Conservation (phyloP, 805 yeast species). For the Wickerhamiella allomyrinae region DNA sequence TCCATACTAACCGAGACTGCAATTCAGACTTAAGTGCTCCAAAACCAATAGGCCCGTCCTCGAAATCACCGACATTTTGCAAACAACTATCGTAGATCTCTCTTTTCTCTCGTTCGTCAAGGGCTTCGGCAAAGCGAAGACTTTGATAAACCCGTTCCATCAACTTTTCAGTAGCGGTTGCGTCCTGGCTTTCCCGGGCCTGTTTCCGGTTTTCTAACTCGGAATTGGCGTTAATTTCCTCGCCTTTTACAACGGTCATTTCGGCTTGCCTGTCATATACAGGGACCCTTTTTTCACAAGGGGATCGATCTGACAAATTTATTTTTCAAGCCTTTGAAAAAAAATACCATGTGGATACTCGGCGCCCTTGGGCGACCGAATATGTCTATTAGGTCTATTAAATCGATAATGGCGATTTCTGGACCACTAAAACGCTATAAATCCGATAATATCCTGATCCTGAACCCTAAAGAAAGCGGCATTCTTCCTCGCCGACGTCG, state of each 20-base stretch:
- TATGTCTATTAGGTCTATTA: not conserved
- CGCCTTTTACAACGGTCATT: too few relatives aligned
- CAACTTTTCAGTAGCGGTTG: not conserved
- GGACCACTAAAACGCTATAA: not conserved
- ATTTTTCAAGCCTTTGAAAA: not conserved
- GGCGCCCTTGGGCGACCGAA: not conserved
- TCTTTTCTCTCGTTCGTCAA: not conserved
- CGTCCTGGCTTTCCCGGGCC: not conserved
- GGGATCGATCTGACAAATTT: not conserved
- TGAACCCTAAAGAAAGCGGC: conserved; percentile 1
- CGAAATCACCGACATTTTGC: conserved; percentile 2
- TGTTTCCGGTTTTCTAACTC: not conserved
- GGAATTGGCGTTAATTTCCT: too few relatives aligned
- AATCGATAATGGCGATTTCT: not conserved
- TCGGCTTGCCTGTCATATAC: too few relatives aligned
- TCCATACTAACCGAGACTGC: conserved; percentile 6
- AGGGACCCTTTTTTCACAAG: too few relatives aligned
- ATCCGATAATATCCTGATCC: not conserved
- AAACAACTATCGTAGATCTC: not conserved
- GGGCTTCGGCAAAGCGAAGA: not conserved
- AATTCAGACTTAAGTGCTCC: not conserved
- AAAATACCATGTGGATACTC: not conserved
- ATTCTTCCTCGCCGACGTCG: not conserved
- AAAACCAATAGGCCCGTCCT: not conserved
- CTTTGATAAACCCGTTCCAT: not conserved